Evolutionary conservation across 805 yeast species (phyloP), one percentile per base, ranked within the genome.

Genomic region (Schwanniomyces sp.): DNA sequence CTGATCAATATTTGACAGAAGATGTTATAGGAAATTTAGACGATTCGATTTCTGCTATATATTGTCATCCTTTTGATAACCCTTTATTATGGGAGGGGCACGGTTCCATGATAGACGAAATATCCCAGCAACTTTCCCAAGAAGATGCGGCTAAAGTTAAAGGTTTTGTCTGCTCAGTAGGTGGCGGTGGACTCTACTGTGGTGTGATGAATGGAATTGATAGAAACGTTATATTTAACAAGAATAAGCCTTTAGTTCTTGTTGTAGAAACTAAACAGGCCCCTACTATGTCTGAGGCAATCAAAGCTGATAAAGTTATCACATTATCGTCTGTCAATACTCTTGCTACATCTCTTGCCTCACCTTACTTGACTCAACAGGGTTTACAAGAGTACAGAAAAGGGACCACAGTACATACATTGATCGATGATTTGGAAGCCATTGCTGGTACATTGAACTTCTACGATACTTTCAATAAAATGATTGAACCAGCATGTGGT

Each of bases 401-500:
- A 4, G 59, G 59, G 25, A 49, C 46, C 9, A 62, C 66, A 16
- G 12, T 25, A 11, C 51, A 58, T 5, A 52, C 32, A 11, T 37
- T 47, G 8, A 50, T 64, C 27, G 63, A 63, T 27, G 72, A 67
- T 42, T 17, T 44, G 9, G 69, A 64, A 27, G 62, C 69, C 2
- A 55, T 54, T 11, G 46, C 41, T 24, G 69, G 61, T 1, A 40
- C 55, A 7, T 27, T 66, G 7, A 57, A 55, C 26, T 58, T 52
- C 42, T 59, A 58, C 42, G 69, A 66, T 45, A 42, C 25, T 1
- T 56, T 58, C 32, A 57, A 54, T 1, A 48, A 41, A n/a, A 21
- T 57, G 4, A 63, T 63, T 7, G 71, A 67, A 46, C 70, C 70
- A 2, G 69, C 72, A 7, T 67, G 71, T 58, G 70, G 70, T 4